These are phyloP conservation scores for Fusarium citri DNA, from an alignment of 2,329 filamentous ascomycete species.

Conservation along the genomic window DNA sequence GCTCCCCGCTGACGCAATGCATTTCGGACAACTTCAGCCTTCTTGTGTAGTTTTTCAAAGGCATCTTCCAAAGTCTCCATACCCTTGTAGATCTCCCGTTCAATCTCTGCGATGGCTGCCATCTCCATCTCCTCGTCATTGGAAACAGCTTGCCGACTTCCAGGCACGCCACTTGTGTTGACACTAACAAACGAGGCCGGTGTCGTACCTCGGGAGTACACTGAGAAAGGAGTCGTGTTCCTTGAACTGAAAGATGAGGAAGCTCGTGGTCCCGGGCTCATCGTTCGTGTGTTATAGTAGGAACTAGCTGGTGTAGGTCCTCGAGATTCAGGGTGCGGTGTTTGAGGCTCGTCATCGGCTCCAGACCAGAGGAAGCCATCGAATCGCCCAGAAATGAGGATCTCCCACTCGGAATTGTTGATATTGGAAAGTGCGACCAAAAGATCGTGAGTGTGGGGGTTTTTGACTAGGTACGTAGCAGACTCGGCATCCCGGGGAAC, in stretches of 20 bases:
- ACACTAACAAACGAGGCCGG: slow-evolving; percentile 69
- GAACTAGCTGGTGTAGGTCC: slow-evolving; percentile 66
- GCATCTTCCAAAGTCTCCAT: slow-evolving; percentile 97
- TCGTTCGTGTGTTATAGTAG: slow-evolving; percentile 54
- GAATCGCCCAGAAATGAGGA: slow-evolving; percentile 91
- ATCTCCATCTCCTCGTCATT: slow-evolving; percentile 96
- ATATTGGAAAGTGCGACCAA: slow-evolving; percentile 89
- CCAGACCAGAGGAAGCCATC: slow-evolving; percentile 97
- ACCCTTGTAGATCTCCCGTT: slow-evolving; percentile 90
- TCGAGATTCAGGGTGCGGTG: slow-evolving; percentile 60
- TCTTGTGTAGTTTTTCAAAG: slow-evolving; percentile 89
- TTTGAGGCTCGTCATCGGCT: slow-evolving; percentile 71
- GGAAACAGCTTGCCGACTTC: slow-evolving; percentile 73
- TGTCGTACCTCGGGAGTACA: slow-evolving; percentile 68
- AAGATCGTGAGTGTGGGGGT: slow-evolving; percentile 84
- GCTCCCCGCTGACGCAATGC: slow-evolving; percentile 85
- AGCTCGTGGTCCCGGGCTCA: slow-evolving; percentile 57
- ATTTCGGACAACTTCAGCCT: slow-evolving; percentile 83
- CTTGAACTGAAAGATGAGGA: slow-evolving; percentile 58
- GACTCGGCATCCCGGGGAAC: slow-evolving; percentile 87
- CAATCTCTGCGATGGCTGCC: slow-evolving; percentile 87
- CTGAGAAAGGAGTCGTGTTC: slow-evolving; percentile 61
- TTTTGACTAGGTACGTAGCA: slow-evolving; percentile 86
- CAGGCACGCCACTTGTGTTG: slow-evolving; percentile 60
- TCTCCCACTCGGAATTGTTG: slow-evolving; percentile 94